These are phyloP conservation scores for Tetragonia tetragonoides DNA, from an alignment of 148 eudicot genomes.

Conservation along the genomic window DNA sequence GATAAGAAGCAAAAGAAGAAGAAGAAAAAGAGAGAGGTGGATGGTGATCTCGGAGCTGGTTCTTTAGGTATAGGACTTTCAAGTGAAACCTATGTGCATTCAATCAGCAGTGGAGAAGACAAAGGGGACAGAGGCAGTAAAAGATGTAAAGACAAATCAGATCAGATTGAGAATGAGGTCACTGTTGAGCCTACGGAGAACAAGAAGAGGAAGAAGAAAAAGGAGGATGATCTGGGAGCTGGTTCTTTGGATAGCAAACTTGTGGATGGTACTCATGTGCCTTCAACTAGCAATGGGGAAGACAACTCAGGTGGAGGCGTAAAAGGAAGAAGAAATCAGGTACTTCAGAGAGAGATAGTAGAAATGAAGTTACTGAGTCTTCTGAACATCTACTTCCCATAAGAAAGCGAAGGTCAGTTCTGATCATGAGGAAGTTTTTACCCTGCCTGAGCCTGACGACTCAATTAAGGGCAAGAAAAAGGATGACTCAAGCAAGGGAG, in stretches of 20 bases:
- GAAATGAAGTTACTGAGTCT: constrained; percentile 3
- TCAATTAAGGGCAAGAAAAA: not conserved
- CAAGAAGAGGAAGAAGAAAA: too few relatives aligned
- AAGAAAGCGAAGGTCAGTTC: constrained; percentile 32
- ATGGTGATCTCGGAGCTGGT: not conserved
- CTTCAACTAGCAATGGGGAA: too few relatives aligned
- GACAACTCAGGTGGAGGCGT: not conserved
- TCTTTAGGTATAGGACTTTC: too few relatives aligned
- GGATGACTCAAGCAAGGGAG: not conserved
- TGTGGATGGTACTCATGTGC: too few relatives aligned
- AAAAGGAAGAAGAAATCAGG: not conserved
- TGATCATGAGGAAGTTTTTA: constrained; percentile 28
- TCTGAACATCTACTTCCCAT: constrained; percentile 7
- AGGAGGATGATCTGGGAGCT: too few relatives aligned
- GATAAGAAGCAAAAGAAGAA: constrained; percentile 8
- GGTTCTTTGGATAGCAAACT: too few relatives aligned
- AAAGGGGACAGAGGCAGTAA: not conserved
- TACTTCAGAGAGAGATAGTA: not conserved
- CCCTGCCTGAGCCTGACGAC: constrained; percentile 10
- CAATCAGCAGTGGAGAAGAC: not conserved
- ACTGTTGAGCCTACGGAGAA: too few relatives aligned
- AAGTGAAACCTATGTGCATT: not conserved
- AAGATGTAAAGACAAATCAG: too few relatives aligned
- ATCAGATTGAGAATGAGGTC: too few relatives aligned
- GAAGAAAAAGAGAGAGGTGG: too few relatives aligned